A percentile compares a stretch with the other conserved stretches of the same genome.
phyloP scores from a whole-genome alignment of 73 alveolate species.

The Paramecium sexaurelia region DNA sequence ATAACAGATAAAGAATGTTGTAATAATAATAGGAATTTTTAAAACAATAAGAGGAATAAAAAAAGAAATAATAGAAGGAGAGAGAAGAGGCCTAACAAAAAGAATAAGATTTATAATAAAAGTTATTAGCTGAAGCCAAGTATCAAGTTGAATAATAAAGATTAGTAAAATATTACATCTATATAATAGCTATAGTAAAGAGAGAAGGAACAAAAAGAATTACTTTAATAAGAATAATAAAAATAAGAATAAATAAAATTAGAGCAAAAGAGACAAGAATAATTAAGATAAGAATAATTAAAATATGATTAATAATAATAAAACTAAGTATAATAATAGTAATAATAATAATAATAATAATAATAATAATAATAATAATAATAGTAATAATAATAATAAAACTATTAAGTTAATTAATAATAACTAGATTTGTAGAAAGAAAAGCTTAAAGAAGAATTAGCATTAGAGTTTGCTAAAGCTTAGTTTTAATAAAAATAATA shows the following conservation, averaged over 20 bases:
- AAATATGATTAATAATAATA: background rate
- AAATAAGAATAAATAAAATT: background rate
- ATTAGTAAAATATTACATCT: background rate
- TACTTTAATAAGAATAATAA: background rate
- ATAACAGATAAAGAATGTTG: background rate
- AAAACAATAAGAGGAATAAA: conserved; percentile 38
- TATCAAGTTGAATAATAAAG: background rate
- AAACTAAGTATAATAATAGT: too few species aligned
- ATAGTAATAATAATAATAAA: too few species aligned
- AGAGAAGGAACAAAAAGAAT: background rate
- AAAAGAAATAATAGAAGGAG: background rate
- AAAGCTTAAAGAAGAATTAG: background rate
- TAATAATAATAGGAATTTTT: conserved; percentile 18
- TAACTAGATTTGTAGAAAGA: background rate
- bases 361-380: background rate
- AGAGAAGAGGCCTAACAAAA: background rate
- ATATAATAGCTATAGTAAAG: background rate
- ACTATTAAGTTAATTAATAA: background rate
- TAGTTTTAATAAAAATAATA: background rate
- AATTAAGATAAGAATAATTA: background rate
- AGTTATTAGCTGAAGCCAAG: background rate
- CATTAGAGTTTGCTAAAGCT: background rate
- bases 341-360: background rate
- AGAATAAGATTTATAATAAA: background rate
- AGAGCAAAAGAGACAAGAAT: background rate